phyloP scores from a whole-genome alignment of 2,329 filamentous ascomycete genomes.

The Cadophora gregata region DNA sequence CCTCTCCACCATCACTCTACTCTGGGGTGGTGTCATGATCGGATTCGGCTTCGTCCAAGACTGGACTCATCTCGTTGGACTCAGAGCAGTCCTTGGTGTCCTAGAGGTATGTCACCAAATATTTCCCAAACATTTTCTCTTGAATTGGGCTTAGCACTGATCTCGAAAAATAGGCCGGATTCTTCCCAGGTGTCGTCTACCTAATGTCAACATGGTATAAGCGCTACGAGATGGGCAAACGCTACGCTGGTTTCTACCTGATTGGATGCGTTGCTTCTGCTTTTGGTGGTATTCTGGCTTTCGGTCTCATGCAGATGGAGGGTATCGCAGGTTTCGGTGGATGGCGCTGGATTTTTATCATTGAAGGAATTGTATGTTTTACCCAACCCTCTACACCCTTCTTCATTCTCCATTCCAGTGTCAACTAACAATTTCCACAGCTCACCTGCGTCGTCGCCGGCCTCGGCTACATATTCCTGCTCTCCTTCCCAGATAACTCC shows the following conservation, averaged over 20 bases:
- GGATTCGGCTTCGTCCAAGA: slow-evolving; percentile 44
- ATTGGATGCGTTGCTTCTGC: slow-evolving; percentile 70
- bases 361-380: slow-evolving; percentile 41
- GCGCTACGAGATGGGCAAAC: slow-evolving; percentile 69
- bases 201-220: slow-evolving; percentile 50
- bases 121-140: background rate
- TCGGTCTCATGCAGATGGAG: slow-evolving; percentile 59
- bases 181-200: slow-evolving; percentile 49
- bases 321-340: slow-evolving; percentile 37
- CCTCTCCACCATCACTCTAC: slow-evolving; percentile 53
- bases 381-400: background rate
- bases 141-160: background rate
- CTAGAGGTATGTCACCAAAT: slow-evolving; percentile 29
- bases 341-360: slow-evolving; percentile 53
- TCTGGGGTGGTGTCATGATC: slow-evolving; percentile 51
- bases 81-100: slow-evolving; percentile 38
- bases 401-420: too few species aligned
- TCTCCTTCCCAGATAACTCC: slow-evolving; percentile 15
- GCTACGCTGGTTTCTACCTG: slow-evolving; percentile 73
- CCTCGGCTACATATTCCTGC: slow-evolving; percentile 6
- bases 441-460: slow-evolving; percentile 38
- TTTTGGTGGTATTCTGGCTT: slow-evolving; percentile 72
- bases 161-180: slow-evolving; percentile 25
- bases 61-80: slow-evolving; percentile 36
- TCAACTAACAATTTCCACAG: background rate